These are phyloP conservation scores for Blastomyces parvus DNA, from an alignment of 2,329 filamentous ascomycete species.

Conservation along the genomic window DNA sequence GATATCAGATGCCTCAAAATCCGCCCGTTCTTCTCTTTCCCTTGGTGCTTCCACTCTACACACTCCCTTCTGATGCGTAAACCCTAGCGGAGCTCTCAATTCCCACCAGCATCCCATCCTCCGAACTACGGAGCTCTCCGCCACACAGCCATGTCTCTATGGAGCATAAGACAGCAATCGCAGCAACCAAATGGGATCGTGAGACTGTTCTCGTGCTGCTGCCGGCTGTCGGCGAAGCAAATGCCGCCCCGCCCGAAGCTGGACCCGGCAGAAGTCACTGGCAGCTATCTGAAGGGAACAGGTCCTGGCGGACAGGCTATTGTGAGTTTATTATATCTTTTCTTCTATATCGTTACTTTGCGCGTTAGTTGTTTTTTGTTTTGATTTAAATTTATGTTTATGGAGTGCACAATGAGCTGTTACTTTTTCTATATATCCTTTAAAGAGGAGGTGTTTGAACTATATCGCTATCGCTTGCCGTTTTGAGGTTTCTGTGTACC, in stretches of 20 bases:
- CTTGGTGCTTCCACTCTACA: background rate
- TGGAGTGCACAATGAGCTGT: background rate
- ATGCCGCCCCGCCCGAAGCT: slow-evolving; percentile 69
- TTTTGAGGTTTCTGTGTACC: background rate
- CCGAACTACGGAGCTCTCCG: background rate
- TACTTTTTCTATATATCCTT: background rate
- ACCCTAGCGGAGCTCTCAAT: background rate
- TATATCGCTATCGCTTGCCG: background rate
- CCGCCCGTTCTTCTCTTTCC: no score
- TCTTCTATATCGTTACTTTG: background rate
- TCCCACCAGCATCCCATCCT: background rate
- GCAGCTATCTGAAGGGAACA: slow-evolving; percentile 79
- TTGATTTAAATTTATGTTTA: background rate
- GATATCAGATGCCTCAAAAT: no score
- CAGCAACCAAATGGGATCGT: background rate
- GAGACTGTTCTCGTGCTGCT: slow-evolving; percentile 20
- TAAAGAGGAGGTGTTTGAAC: background rate
- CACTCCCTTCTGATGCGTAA: background rate
- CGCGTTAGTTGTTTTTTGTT: background rate
- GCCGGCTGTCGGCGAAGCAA: slow-evolving; percentile 40
- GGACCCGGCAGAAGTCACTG: slow-evolving; percentile 67
- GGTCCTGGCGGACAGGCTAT: slow-evolving; percentile 96
- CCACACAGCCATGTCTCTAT: slow-evolving; percentile 1
- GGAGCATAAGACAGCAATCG: background rate
- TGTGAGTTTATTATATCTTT: slow-evolving; percentile 37